Evolutionary conservation across 2,329 filamentous ascomycete genomes (phyloP), one percentile per base, ranked within the genome.

Genomic region (Colletotrichum sidae): DNA sequence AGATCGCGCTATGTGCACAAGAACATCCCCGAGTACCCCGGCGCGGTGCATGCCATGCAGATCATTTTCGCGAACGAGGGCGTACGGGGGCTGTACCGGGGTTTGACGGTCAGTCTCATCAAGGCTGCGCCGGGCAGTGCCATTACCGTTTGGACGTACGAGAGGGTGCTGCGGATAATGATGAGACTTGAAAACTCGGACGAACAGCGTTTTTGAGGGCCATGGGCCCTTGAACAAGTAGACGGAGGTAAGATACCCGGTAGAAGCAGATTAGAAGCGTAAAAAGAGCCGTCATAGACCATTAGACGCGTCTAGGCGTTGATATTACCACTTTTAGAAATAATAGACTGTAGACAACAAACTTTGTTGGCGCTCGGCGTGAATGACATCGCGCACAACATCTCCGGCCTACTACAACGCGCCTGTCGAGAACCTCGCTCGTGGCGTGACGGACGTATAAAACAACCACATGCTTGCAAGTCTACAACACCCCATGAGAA

Each of bases 101-200:
- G 96, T 0, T 80, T 99, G 75, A 91, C 90, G 1, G 94, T 98
- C 60, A 95, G 94, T 76, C 79, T 99, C 74, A 76, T 98, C 70
- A 99, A 99, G 82, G 93, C 95, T 38, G 96, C 95, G 25, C 96
- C 96, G n/a, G 89, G 92, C 35, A 96, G 92, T 76, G 93, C 94
- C 7, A 88, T 97, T 38, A 97, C 94, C 0, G 92, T 97, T 84
- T 97, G 94, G 93, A 96, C 93, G 2, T 97, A 97, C 78, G 94
- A 97, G 80, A 83, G 90, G 73, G 86, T 86, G 15, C 80, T 97
- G 79, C 85, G 82, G 55, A 70, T 88, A 25, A 80, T 95, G 66
- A 80, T 84, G 38, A 72, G 71, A 15, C 66, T 79, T 47, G 77
- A 80, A 3, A 68, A 75, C 4, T 45, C 58, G n/a, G 59, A 62